Percentiles rank a stretch among this genome's conserved stretches.
These are phyloP conservation scores for Tuber borchii DNA, from an alignment of 495 filamentous ascomycete genomes.

Conservation along the genomic window DNA sequence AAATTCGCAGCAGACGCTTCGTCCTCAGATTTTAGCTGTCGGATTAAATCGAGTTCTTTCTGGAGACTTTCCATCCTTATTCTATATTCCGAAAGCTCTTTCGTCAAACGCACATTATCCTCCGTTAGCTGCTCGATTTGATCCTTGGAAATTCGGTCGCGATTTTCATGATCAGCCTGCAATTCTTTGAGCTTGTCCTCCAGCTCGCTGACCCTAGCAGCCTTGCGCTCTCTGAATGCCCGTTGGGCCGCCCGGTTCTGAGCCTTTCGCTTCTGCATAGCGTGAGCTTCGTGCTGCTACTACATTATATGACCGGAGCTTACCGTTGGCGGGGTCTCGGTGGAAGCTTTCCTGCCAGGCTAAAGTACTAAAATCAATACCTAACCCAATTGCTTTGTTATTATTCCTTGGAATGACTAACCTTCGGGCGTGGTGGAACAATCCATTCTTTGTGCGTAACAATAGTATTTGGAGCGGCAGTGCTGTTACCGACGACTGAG, in stretches of 20 bases:
- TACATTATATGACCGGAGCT: slow-evolving; percentile 5
- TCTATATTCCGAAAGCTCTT: slow-evolving; percentile 30
- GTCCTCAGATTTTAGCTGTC: slow-evolving; percentile 43
- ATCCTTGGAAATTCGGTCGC: slow-evolving; percentile 45
- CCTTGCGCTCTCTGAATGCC: slow-evolving; percentile 80
- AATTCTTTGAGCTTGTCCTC: slow-evolving; percentile 70
- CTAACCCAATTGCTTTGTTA: neutral
- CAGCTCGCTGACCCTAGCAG: slow-evolving; percentile 75
- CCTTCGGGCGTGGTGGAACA: slow-evolving; percentile 74
- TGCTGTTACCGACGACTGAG: slow-evolving; percentile 16
- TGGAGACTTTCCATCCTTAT: slow-evolving; percentile 35
- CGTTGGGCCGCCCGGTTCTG: slow-evolving; percentile 91
- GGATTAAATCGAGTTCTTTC: slow-evolving; percentile 31
- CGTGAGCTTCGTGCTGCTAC: neutral
- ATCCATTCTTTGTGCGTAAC: slow-evolving; percentile 80
- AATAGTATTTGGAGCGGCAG: slow-evolving; percentile 27
- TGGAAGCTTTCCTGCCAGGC: slow-evolving; percentile 88
- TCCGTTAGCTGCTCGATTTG: slow-evolving; percentile 48
- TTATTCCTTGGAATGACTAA: slow-evolving; percentile 6
- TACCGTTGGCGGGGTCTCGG: slow-evolving; percentile 74
- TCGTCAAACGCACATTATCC: slow-evolving; percentile 30
- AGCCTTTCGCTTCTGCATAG: slow-evolving; percentile 65
- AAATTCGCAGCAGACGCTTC: slow-evolving; percentile 41
- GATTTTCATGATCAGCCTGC: slow-evolving; percentile 49
- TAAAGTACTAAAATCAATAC: slow-evolving; percentile 12